Conservation (phyloP, 768 basidiomycete genomes). For the Stropharia rugosoannulata region DNA sequence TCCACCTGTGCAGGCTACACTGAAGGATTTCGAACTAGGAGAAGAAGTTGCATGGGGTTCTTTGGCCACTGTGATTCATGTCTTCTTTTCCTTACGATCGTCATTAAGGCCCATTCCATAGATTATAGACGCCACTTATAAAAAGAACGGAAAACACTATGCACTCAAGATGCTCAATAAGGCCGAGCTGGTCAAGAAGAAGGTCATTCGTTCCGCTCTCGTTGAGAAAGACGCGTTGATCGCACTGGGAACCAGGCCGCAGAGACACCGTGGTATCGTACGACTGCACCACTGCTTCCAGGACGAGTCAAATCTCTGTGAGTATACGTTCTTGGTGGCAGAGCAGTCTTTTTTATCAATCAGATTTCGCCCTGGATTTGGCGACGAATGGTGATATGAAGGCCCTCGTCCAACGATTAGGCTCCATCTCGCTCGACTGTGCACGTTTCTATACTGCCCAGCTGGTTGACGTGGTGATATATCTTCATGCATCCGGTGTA, state of each 20-base stretch:
- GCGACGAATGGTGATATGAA: slow-evolving; percentile 80
- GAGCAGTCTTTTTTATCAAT: slow-evolving; percentile 6
- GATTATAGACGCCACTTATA: slow-evolving; percentile 28
- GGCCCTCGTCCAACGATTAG: slow-evolving; percentile 66
- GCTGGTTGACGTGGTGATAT: slow-evolving; percentile 83
- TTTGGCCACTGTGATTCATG: slow-evolving; percentile 25
- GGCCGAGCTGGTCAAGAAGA: slow-evolving; percentile 74
- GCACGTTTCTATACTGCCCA: slow-evolving; percentile 88
- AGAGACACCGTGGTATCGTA: slow-evolving; percentile 74
- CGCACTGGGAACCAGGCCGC: slow-evolving; percentile 55
- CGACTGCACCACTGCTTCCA: slow-evolving; percentile 84
- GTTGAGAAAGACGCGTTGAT: slow-evolving; percentile 81
- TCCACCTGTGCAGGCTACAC: slow-evolving; percentile 13
- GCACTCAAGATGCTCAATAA: slow-evolving; percentile 67
- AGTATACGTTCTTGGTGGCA: slow-evolving; percentile 28
- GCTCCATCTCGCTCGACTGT: slow-evolving; percentile 81
- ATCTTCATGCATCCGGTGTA: slow-evolving; percentile 88
- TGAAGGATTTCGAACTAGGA: slow-evolving; percentile 26
- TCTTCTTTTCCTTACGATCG: background rate
- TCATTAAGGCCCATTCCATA: slow-evolving; percentile 10
- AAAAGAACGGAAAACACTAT: slow-evolving; percentile 29
- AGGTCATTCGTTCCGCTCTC: slow-evolving; percentile 74
- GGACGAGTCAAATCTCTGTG: slow-evolving; percentile 82
- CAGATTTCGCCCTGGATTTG: slow-evolving; percentile 80
- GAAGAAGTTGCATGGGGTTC: slow-evolving; percentile 32